Evolutionary conservation across 495 filamentous ascomycete species (phyloP).

Genomic region (Xylaria bambusicola): DNA sequence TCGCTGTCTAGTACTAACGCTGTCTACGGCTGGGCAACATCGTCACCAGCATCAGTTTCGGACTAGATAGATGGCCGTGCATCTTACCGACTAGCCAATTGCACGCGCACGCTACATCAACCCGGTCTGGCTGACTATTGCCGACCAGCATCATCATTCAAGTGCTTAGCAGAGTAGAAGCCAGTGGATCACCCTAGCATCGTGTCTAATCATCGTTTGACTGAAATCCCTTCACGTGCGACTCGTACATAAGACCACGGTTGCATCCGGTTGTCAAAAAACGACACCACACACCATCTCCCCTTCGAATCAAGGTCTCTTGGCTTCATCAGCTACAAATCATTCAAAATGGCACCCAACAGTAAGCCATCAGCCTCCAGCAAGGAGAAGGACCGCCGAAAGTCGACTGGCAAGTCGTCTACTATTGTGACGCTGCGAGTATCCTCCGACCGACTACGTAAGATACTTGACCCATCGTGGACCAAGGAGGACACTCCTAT

Average conservation of each 20-base stretch:
- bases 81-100: slow-evolving; percentile 12
- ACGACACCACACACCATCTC: slow-evolving; percentile 16
- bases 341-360: slow-evolving; percentile 39
- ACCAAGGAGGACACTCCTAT: slow-evolving; percentile 45
- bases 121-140: slow-evolving; percentile 15
- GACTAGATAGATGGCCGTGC: slow-evolving; percentile 9
- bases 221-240: slow-evolving; percentile 20
- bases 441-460: slow-evolving; percentile 40
- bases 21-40: slow-evolving; percentile 8
- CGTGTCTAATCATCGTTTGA: slow-evolving; percentile 26
- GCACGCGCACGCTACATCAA: slow-evolving; percentile 14
- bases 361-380: slow-evolving; percentile 41
- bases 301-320: slow-evolving; percentile 6
- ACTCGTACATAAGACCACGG: slow-evolving; percentile 8
- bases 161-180: slow-evolving; percentile 16
- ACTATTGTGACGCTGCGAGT: slow-evolving; percentile 43
- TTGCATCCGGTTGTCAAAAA: slow-evolving; percentile 10
- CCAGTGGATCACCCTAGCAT: slow-evolving; percentile 31
- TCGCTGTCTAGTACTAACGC: too few relatives aligned
- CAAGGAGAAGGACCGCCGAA: slow-evolving; percentile 55
- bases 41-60: slow-evolving; percentile 1
- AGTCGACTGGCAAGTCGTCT: slow-evolving; percentile 35
- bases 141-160: slow-evolving; percentile 8
- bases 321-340: slow-evolving; percentile 21
- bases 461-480: slow-evolving; percentile 45